Evolutionary conservation across 2,329 filamentous ascomycete genomes (phyloP).

Genomic region (Fusarium circinatum): DNA sequence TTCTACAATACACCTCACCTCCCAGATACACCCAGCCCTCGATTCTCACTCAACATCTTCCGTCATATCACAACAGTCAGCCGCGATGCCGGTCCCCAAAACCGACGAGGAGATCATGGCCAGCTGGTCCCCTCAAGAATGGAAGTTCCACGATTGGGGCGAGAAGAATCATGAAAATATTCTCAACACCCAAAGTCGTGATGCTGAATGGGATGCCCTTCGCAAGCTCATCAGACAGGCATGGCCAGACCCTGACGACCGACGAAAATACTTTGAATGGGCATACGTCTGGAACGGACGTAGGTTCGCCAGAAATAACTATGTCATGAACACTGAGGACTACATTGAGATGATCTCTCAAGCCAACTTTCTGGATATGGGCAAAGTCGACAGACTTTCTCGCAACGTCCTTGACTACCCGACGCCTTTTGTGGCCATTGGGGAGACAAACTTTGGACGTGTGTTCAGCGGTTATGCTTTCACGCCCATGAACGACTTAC

Average conservation of each 20-base stretch:
- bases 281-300: fast-evolving
- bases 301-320: fast-evolving
- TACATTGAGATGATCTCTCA: background rate
- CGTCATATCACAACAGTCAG: background rate
- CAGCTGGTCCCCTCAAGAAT: background rate
- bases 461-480: background rate
- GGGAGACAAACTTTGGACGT: background rate
- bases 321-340: background rate
- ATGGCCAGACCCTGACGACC: background rate
- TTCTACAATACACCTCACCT: fast-evolving
- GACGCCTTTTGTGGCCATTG: background rate
- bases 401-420: background rate
- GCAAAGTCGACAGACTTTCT: fast-evolving
- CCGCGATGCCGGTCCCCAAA: background rate
- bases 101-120: background rate
- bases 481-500: background rate
- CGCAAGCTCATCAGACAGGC: fast-evolving
- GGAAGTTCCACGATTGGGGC: background rate
- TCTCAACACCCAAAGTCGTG: fast-evolving
- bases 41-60: background rate
- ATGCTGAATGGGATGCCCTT: background rate
- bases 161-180: background rate
- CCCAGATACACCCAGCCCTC: fast-evolving
- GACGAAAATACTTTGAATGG: background rate
- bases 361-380: background rate